Evolutionary conservation across 306 rosid species (phyloP).

Genomic region (Cucumis cinereus): DNA sequence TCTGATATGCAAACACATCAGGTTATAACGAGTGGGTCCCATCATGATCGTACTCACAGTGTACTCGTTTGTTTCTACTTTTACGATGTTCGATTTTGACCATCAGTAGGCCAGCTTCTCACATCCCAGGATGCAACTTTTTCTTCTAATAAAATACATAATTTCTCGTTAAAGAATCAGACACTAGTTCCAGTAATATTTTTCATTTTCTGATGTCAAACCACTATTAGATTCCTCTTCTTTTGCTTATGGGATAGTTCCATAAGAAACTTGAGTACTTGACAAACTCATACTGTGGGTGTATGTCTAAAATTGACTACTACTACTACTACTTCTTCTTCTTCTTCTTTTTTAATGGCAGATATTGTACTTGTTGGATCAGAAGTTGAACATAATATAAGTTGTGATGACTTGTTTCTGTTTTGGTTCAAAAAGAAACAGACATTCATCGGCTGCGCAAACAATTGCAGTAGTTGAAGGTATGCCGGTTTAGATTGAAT

Average conservation of each 20-base stretch:
- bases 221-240: not conserved
- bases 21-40: not conserved
- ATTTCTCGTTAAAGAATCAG: not conserved
- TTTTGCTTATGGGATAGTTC: not conserved
- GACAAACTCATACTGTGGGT: not conserved
- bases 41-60: no score
- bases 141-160: not conserved
- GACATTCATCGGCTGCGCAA: slow-evolving; percentile 18
- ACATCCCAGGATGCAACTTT: not conserved
- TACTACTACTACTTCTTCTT: no score
- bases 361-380: not conserved
- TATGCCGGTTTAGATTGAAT: slow-evolving; percentile 9
- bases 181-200: not conserved
- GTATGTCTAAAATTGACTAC: not conserved
- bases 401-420: slow-evolving; percentile 46
- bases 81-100: not conserved
- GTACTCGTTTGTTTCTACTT: not conserved
- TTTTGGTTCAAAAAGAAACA: slow-evolving; percentile 20
- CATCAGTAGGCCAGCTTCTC: not conserved
- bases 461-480: slow-evolving; percentile 27
- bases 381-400: not conserved
- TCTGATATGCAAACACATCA: not conserved
- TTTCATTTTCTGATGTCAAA: not conserved
- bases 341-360: not conserved
- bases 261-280: not conserved